phyloP scores from a whole-genome alignment of 129 eudicot genomes.

The Calendula officinalis region DNA sequence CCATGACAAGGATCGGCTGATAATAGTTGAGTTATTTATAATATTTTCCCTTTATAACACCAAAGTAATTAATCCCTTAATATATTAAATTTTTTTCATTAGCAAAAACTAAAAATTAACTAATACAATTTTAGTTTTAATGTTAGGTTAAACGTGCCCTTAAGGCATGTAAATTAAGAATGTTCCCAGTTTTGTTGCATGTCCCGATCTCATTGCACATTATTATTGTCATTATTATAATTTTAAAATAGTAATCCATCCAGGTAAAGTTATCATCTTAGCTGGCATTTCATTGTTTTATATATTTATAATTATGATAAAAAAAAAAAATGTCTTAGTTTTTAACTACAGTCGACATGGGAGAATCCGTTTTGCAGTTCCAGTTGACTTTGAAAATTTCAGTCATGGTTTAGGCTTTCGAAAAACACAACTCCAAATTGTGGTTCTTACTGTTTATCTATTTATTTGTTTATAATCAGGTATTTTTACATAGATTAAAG shows the following conservation, averaged over 20 bases:
- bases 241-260: background rate
- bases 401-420: slow-evolving; percentile 24
- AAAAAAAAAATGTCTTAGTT: background rate
- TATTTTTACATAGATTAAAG: too few relatives aligned
- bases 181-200: slow-evolving; percentile 36
- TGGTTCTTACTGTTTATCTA: background rate
- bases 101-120: slow-evolving; percentile 1
- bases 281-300: slow-evolving; percentile 2
- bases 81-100: background rate
- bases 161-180: slow-evolving; percentile 29
- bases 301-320: too few relatives aligned
- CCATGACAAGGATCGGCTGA: too few relatives aligned
- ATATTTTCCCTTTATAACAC: too few relatives aligned
- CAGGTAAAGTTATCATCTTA: slow-evolving; percentile 15
- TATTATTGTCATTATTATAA: background rate
- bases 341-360: slow-evolving; percentile 10
- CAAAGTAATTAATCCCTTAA: background rate
- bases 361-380: background rate
- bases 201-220: slow-evolving; percentile 21
- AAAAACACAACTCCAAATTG: slow-evolving; percentile 10
- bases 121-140: background rate
- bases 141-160: slow-evolving; percentile 11
- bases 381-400: slow-evolving; percentile 20
- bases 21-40: too few relatives aligned
- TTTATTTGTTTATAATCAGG: too few relatives aligned